A percentile compares a stretch with the other conserved stretches of the same genome.
phyloP scores from a whole-genome alignment of 176 grass and related monocot species.

The Oropetium thomaeum region DNA sequence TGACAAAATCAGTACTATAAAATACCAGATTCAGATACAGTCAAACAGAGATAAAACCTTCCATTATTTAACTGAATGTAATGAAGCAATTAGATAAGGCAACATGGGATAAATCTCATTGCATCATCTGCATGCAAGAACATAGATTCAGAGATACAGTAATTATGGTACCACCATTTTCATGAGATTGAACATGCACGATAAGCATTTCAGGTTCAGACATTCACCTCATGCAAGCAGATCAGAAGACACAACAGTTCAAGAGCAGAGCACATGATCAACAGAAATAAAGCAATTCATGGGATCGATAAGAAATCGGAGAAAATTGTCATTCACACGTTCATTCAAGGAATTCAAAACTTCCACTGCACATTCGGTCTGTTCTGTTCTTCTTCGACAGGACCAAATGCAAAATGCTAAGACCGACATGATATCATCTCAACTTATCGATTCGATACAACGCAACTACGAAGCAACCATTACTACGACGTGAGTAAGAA shows the following conservation, averaged over 20 bases:
- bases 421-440: neutral
- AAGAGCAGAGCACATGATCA: neutral
- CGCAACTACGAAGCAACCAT: neutral
- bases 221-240: conserved; percentile 3
- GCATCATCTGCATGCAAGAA: neutral
- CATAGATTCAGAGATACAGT: neutral
- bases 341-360: neutral
- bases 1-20: neutral
- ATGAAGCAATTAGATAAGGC: neutral
- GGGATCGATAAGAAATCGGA: neutral
- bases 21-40: neutral
- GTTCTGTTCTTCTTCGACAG: conserved; percentile 10
- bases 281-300: neutral
- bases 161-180: neutral
- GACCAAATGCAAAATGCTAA: neutral
- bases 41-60: neutral
- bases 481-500: neutral
- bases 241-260: neutral
- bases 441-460: neutral
- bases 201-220: neutral
- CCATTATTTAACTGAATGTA: neutral
- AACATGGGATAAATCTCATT: neutral
- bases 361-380: neutral
- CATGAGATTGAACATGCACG: neutral
- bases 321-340: neutral